A percentile compares a stretch with the other conserved stretches of the same genome.
Conservation (phyloP, 441 rosid species). For the Mallotus japonicus region DNA sequence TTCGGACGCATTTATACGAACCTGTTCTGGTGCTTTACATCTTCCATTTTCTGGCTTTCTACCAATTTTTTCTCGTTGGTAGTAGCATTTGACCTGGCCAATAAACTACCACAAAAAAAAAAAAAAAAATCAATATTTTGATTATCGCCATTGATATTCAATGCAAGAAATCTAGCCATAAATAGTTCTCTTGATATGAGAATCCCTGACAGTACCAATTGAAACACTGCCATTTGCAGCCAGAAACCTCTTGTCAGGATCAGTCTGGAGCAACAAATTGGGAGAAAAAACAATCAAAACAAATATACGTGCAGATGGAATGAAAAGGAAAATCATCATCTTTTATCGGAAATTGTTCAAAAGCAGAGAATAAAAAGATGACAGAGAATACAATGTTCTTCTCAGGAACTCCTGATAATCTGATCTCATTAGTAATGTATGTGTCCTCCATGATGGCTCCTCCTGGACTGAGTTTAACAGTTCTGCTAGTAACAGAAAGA, state of each 20-base stretch:
- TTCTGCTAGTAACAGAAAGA: no score
- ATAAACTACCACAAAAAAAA: no score
- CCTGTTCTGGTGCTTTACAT: no score
- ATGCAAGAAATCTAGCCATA: conserved; percentile 91
- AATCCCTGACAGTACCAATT: conserved; percentile 73
- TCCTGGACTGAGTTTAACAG: no score
- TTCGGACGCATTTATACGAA: no score
- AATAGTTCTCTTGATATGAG: conserved; percentile 88
- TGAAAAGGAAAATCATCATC: neutral
- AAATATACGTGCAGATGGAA: conserved; percentile 8
- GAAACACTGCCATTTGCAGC: conserved; percentile 93
- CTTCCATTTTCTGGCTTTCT: no score
- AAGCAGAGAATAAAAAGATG: no score
- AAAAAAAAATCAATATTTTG: no score
- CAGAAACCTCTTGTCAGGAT: conserved; percentile 80
- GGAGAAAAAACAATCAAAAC: neutral
- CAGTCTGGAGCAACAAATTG: conserved; percentile 52
- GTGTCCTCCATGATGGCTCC: neutral
- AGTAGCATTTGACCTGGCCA: no score
- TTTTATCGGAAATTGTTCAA: neutral
- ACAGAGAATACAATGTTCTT: neutral
- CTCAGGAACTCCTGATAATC: conserved; percentile 66
- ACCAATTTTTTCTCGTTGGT: no score
- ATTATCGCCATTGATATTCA: conserved; percentile 25
- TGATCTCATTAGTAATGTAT: conserved; percentile 82